Conservation (phyloP, 2,329 filamentous ascomycete genomes). For the Mycocentrospora acerina region DNA sequence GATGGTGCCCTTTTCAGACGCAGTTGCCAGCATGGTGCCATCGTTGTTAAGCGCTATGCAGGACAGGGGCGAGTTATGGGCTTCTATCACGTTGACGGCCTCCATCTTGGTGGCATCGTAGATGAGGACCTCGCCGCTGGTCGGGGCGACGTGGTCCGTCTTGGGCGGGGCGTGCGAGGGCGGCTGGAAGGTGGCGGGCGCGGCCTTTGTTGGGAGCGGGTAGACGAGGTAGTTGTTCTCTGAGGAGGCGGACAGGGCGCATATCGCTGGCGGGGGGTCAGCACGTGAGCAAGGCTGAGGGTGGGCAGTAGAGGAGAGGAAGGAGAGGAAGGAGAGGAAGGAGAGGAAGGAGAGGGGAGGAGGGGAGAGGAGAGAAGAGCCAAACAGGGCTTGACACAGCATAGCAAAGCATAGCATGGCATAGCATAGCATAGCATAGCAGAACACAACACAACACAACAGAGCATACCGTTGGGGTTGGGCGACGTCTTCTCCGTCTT, state of each 20-base stretch:
- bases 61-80: constrained; percentile 87
- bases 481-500: constrained; percentile 92
- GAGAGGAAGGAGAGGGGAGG: no score
- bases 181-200: constrained; percentile 53
- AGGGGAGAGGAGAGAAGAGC: no score
- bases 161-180: constrained; percentile 86
- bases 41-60: constrained; percentile 91
- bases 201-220: constrained; percentile 71
- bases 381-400: no score
- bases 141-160: constrained; percentile 72
- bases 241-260: constrained; percentile 87
- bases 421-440: no score
- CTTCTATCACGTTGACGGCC: constrained; percentile 92
- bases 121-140: constrained; percentile 87
- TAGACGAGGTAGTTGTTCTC: constrained; percentile 96
- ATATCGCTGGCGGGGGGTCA: constrained; percentile 65
- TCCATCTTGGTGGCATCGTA: constrained; percentile 89
- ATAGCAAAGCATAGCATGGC: no score
- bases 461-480: constrained; percentile 71
- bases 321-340: no score
- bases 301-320: no score
- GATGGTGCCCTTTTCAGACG: constrained; percentile 96
- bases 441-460: no score
- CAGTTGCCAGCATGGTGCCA: constrained; percentile 86
- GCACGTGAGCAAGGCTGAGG: neutral